phyloP scores from a whole-genome alignment of 495 filamentous ascomycete species.

The Neurospora tetraspora region DNA sequence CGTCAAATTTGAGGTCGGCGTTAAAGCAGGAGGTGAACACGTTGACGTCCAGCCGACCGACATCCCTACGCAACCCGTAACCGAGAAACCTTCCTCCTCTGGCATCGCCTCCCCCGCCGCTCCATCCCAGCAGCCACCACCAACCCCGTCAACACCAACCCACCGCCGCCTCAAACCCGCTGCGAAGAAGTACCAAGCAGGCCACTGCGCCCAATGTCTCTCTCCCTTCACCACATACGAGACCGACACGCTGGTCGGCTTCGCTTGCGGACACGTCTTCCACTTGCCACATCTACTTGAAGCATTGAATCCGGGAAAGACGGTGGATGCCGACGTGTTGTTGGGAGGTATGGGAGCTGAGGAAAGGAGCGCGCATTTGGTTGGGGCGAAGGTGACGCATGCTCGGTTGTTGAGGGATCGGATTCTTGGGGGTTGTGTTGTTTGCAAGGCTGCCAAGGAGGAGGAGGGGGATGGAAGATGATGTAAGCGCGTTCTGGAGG shows the following conservation, averaged over 20 bases:
- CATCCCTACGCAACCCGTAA: slow-evolving; percentile 4
- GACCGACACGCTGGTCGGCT: slow-evolving; percentile 72
- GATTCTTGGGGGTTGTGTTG: slow-evolving; percentile 60
- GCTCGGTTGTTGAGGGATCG: slow-evolving; percentile 66
- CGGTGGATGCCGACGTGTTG: slow-evolving; percentile 15
- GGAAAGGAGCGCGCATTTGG: slow-evolving; percentile 30
- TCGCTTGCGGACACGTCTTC: slow-evolving; percentile 86
- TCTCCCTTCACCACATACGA: slow-evolving; percentile 51
- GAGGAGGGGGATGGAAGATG: not conserved
- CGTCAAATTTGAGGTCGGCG: slow-evolving; percentile 74
- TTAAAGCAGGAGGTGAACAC: slow-evolving; percentile 29
- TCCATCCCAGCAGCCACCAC: not conserved
- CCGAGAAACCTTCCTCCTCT: slow-evolving; percentile 7
- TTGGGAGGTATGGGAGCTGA: slow-evolving; percentile 25
- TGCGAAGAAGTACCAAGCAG: slow-evolving; percentile 26
- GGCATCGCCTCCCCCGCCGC: not conserved
- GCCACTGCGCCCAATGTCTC: slow-evolving; percentile 55
- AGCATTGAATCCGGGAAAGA: slow-evolving; percentile 32
- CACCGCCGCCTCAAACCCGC: slow-evolving; percentile 1
- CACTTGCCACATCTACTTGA: slow-evolving; percentile 71
- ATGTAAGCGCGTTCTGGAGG: not conserved
- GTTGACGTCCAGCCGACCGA: slow-evolving; percentile 30
- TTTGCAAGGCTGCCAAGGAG: slow-evolving; percentile 34
- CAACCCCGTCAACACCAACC: not conserved
- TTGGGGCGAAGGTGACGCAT: slow-evolving; percentile 83